Percentiles rank a stretch among this genome's conserved stretches.
These are phyloP conservation scores for Podaxis sp. DNA, from an alignment of 768 basidiomycete genomes.

Conservation along the genomic window DNA sequence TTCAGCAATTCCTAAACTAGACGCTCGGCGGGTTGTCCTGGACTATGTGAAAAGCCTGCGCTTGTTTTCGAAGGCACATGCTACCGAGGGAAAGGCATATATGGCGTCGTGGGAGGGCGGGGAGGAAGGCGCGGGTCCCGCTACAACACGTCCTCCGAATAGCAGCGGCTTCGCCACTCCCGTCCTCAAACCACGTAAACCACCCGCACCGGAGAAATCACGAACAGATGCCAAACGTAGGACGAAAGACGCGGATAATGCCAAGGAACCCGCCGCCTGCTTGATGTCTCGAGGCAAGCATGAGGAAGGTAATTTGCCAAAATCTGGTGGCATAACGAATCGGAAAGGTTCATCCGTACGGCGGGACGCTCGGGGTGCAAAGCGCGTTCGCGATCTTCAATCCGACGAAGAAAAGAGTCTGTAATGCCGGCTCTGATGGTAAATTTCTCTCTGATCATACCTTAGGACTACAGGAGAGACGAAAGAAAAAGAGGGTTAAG, in stretches of 20 bases:
- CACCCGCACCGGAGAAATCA: neutral
- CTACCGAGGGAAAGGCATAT: constrained; percentile 35
- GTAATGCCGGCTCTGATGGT: constrained; percentile 10
- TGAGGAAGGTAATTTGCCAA: neutral
- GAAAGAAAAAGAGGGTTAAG: constrained; percentile 60
- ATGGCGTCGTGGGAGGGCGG: constrained; percentile 28
- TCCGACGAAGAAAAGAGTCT: constrained; percentile 24
- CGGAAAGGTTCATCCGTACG: neutral
- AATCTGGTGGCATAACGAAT: neutral
- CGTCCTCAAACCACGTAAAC: constrained; percentile 46
- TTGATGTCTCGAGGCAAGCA: neutral
- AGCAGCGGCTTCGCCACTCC: constrained; percentile 51
- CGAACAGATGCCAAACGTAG: neutral
- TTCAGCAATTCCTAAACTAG: constrained; percentile 33
- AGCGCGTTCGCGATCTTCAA: constrained; percentile 11
- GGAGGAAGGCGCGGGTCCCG: neutral
- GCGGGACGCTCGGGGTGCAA: neutral
- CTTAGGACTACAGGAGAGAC: constrained; percentile 62
- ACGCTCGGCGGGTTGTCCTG: constrained; percentile 40
- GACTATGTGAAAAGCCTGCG: constrained; percentile 51
- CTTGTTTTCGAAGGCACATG: constrained; percentile 41
- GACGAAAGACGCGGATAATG: neutral
- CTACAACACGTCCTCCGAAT: neutral
- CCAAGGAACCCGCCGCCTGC: neutral
- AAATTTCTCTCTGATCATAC: neutral